Evolutionary conservation across 176 grass and related monocot species (phyloP).

Genomic region (Aegilops umbellulata): DNA sequence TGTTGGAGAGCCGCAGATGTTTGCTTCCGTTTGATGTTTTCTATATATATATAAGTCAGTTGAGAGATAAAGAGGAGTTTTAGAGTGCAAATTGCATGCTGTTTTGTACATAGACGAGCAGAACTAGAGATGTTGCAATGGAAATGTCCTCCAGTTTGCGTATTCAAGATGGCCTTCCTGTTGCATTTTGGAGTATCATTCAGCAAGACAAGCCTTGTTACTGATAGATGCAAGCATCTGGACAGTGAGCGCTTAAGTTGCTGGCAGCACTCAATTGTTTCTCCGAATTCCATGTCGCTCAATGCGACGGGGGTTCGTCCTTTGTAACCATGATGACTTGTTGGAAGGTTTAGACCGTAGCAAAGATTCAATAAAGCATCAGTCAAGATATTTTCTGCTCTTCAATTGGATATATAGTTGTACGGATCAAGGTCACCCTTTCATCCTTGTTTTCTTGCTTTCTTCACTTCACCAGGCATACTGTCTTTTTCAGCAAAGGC

Average conservation of each 20-base stretch:
- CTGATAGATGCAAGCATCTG: neutral
- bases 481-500: neutral
- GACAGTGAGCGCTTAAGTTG: neutral
- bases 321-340: neutral
- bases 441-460: neutral
- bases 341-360: neutral
- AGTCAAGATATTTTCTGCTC: neutral
- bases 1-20: neutral
- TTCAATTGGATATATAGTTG: neutral
- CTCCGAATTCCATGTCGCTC: neutral
- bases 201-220: neutral
- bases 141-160: neutral
- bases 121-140: neutral
- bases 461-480: neutral
- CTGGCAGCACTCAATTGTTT: neutral
- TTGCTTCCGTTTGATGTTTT: slow-evolving; percentile 19
- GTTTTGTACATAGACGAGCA: slow-evolving; percentile 18
- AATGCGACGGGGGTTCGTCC: neutral
- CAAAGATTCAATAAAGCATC: neutral
- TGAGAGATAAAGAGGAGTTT: neutral
- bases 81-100: neutral
- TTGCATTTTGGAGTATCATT: neutral
- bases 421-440: neutral
- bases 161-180: neutral
- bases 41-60: neutral